Percentiles rank a stretch among this genome's conserved stretches.
These are phyloP conservation scores for Penicillium canescens DNA, from an alignment of 495 filamentous ascomycete genomes.

Conservation along the genomic window DNA sequence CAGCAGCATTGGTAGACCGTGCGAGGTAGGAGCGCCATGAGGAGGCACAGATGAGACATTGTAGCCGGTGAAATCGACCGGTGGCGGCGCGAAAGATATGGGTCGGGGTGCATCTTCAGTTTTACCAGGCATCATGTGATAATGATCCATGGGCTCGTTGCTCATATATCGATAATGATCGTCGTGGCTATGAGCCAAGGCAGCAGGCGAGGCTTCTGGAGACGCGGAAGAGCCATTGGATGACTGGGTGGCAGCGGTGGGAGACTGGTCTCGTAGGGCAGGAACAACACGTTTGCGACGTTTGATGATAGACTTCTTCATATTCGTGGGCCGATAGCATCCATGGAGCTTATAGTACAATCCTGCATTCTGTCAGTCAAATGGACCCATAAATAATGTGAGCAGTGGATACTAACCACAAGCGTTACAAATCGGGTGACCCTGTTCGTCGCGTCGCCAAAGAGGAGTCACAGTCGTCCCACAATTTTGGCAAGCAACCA, in stretches of 20 bases:
- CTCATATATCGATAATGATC: slow-evolving; percentile 54
- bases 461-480: slow-evolving; percentile 94
- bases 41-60: slow-evolving; percentile 34
- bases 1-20: slow-evolving; percentile 43
- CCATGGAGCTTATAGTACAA: slow-evolving; percentile 98
- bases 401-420: slow-evolving; percentile 68
- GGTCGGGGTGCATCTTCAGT: slow-evolving; percentile 30
- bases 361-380: slow-evolving; percentile 53
- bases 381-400: not conserved
- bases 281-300: slow-evolving; percentile 94
- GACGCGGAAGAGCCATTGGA: slow-evolving; percentile 46
- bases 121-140: slow-evolving; percentile 21
- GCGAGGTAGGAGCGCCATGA: slow-evolving; percentile 25
- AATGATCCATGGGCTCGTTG: slow-evolving; percentile 37
- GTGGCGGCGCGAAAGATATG: slow-evolving; percentile 43
- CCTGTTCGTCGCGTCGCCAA: slow-evolving; percentile 92
- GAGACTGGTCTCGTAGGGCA: slow-evolving; percentile 60
- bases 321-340: slow-evolving; percentile 84
- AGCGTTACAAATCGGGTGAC: slow-evolving; percentile 97
- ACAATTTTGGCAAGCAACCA: slow-evolving; percentile 96
- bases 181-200: slow-evolving; percentile 58
- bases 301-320: slow-evolving; percentile 98
- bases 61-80: slow-evolving; percentile 54
- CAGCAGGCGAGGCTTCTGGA: slow-evolving; percentile 44
- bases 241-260: slow-evolving; percentile 43